A percentile compares a stretch with the other conserved stretches of the same genome.
Evolutionary conservation across 2,329 filamentous ascomycete species (phyloP).

Genomic region (Diplodia mutila): DNA sequence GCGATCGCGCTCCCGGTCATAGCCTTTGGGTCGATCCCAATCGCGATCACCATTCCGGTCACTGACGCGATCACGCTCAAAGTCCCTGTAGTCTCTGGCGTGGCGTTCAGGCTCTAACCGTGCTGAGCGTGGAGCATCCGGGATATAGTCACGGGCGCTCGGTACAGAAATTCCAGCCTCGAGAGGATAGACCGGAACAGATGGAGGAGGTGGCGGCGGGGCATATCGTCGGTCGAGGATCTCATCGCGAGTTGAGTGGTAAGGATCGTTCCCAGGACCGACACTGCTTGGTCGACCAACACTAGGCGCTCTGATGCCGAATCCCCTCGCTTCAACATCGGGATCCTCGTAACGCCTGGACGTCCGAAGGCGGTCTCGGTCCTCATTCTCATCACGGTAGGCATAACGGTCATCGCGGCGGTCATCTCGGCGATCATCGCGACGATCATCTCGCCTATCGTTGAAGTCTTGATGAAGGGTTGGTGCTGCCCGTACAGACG

Average conservation of each 20-base stretch:
- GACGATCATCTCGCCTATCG: constrained; percentile 18
- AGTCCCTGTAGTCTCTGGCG: constrained; percentile 25
- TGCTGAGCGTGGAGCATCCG: constrained; percentile 31
- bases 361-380: constrained; percentile 46
- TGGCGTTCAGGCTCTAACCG: constrained; percentile 22
- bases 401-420: constrained; percentile 31
- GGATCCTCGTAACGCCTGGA: constrained; percentile 48
- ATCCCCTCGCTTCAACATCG: constrained; percentile 52
- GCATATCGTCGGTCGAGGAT: constrained; percentile 43
- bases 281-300: constrained; percentile 20
- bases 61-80: constrained; percentile 24
- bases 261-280: constrained; percentile 22
- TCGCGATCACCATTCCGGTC: constrained; percentile 29
- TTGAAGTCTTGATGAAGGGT: constrained; percentile 52
- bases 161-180: constrained; percentile 5
- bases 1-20: constrained; percentile 27
- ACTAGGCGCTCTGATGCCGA: constrained; percentile 46
- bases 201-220: constrained; percentile 6
- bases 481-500: constrained; percentile 48
- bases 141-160: constrained; percentile 20
- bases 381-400: constrained; percentile 50
- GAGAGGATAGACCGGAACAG: constrained; percentile 10
- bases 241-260: constrained; percentile 39
- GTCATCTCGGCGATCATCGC: constrained; percentile 27
- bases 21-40: constrained; percentile 24